phyloP scores from a whole-genome alignment of 2,329 filamentous ascomycete species.

The Colletotrichum lindemuthianum region DNA sequence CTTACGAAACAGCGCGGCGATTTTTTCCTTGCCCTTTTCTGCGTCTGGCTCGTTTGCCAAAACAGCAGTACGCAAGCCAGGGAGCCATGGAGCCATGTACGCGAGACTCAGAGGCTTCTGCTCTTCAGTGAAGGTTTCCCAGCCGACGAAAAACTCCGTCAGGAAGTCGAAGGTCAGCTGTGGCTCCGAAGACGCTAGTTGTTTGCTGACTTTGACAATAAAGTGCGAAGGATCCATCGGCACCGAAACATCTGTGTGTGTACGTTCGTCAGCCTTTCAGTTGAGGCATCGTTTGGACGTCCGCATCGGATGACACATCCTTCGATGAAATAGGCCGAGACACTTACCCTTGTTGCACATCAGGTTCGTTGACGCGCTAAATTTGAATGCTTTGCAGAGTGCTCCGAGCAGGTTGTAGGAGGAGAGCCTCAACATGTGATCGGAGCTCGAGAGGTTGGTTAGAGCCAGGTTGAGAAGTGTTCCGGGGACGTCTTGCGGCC shows the following conservation, averaged over 20 bases:
- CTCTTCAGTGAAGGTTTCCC: slow-evolving; percentile 75
- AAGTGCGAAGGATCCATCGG: slow-evolving; percentile 72
- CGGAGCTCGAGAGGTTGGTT: slow-evolving; percentile 71
- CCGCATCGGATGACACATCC: no score
- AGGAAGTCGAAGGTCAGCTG: slow-evolving; percentile 75
- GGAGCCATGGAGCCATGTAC: slow-evolving; percentile 77
- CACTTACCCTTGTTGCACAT: slow-evolving; percentile 68
- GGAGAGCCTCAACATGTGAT: slow-evolving; percentile 68
- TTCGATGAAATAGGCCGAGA: neutral
- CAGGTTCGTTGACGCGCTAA: slow-evolving; percentile 68
- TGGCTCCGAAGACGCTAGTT: slow-evolving; percentile 70
- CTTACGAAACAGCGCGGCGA: slow-evolving; percentile 71
- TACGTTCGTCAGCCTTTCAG: neutral
- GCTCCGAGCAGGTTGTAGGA: slow-evolving; percentile 76
- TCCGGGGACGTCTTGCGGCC: slow-evolving; percentile 76
- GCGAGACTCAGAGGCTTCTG: slow-evolving; percentile 74
- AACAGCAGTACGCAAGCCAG: slow-evolving; percentile 68
- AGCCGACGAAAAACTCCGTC: slow-evolving; percentile 78
- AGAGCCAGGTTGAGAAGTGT: slow-evolving; percentile 75
- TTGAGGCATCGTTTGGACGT: no score
- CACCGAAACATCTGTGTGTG: slow-evolving; percentile 65
- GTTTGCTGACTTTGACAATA: slow-evolving; percentile 72
- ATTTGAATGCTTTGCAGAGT: slow-evolving; percentile 74
- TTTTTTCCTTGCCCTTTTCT: slow-evolving; percentile 73
- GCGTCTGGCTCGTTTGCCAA: slow-evolving; percentile 69